Evolutionary conservation across 1,284 basidiomycete genomes (phyloP).

Genomic region (Lignosus rhinocerotis): DNA sequence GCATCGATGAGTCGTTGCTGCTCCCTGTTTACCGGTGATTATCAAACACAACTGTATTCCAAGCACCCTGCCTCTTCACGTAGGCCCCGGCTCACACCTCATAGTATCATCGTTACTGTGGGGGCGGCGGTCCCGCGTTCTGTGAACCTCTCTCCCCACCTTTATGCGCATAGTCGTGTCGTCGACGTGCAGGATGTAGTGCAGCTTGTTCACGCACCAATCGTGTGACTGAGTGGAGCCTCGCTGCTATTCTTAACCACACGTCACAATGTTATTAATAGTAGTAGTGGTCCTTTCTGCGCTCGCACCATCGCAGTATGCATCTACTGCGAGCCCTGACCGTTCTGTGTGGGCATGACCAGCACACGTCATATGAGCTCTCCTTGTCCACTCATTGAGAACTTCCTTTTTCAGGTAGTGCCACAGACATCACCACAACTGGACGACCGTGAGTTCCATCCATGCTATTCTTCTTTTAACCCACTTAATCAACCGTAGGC

Average conservation of each 20-base stretch:
- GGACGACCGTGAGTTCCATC: constrained; percentile 64
- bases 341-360: no score
- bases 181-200: neutral
- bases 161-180: neutral
- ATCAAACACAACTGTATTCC: no score
- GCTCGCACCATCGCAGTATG: no score
- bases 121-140: no score
- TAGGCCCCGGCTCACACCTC: no score
- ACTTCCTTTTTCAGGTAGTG: constrained; percentile 41
- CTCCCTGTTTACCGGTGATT: no score
- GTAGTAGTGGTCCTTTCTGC: no score
- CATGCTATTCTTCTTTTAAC: neutral
- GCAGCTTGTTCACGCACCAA: neutral
- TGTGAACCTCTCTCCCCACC: neutral
- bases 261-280: neutral
- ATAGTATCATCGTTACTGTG: no score
- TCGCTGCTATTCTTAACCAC: neutral
- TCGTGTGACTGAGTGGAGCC: neutral
- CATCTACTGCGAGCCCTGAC: no score
- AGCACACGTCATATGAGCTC: neutral
- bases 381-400: neutral
- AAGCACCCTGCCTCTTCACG: no score
- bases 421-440: constrained; percentile 62
- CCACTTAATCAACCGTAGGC: constrained; percentile 38
- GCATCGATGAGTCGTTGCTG: no score